Evolutionary conservation across 257 asterid genomes (phyloP), one percentile per base, ranked within the genome.

Genomic region (Dorcoceras hygrometricum): DNA sequence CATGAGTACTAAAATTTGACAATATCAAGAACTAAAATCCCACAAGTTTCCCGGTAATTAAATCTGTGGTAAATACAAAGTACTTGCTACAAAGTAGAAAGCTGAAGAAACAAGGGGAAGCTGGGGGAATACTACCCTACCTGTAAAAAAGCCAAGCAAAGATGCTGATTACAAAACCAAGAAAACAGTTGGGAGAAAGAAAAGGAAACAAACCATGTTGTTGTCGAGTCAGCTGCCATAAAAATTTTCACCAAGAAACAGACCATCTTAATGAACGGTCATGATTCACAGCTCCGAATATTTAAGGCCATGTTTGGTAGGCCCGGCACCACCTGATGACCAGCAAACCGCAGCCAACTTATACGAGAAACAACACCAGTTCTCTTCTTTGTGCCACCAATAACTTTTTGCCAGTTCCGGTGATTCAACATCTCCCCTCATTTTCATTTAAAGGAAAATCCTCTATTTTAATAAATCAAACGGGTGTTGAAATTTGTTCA

Each of bases 221-320:
- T 46, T 46, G 22, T 46, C 54, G 8, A 46, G 22, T 46, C 54
- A 46, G 22, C 22, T 46, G 54, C 22, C 54, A 16, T 46, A 16
- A 46, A 39, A 46, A 46, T 46, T 46, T 46, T 46, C 54, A 46
- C 54, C 54, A 46, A 46, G 54, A 46, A 73, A 61, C 36, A 55
- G 67, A 26, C 23, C 66, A 64, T 61, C 29, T 46, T 23, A 71
- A 69, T 75, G 68, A 54, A 75, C 31, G 72, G 72, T 59, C 63
- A 25, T 26, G 69, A 75, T 75, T 74, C 58, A 48, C 36, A 53
- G 57, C 62, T 26, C 14, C 55, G 71, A 46, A 46, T 46, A 46
- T 46, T 46, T 46, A 46, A 23, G 55, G 58, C 64, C 69, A 62
- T 69, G 73, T 58, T 39, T 53, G 67, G 68, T 62, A 55, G 79